phyloP scores from a whole-genome alignment of 305 asterid species.

The Solanum hybrid region DNA sequence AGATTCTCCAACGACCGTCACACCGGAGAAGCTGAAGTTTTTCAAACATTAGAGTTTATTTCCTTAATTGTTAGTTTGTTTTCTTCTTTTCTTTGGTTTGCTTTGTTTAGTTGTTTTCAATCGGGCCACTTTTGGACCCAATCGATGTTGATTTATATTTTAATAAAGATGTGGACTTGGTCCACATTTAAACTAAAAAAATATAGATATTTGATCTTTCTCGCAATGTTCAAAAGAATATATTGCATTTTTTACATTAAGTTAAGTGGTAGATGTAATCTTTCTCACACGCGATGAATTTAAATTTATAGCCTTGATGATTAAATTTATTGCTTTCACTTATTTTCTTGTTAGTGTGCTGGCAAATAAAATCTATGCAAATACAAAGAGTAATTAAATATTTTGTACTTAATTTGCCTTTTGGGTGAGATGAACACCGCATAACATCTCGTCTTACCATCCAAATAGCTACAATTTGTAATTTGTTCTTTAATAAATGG shows the following conservation, averaged over 20 bases:
- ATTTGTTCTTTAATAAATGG: too few species aligned
- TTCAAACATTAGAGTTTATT: too few species aligned
- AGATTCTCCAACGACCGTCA: not conserved
- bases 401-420: too few species aligned
- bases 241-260: not conserved
- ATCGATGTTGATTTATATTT: not conserved
- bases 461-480: too few species aligned
- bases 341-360: not conserved
- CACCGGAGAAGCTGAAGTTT: not conserved
- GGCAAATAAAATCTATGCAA: not conserved
- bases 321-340: not conserved
- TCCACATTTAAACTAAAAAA: not conserved
- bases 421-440: too few species aligned
- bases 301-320: not conserved
- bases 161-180: not conserved
- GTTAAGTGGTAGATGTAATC: not conserved
- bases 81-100: not conserved
- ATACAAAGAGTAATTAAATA: not conserved
- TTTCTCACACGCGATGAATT: too few species aligned
- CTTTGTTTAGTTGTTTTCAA: not conserved
- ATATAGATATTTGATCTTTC: not conserved
- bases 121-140: not conserved
- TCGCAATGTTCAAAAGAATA: not conserved
- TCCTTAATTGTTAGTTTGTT: too few species aligned
- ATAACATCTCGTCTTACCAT: too few species aligned